Conservation (phyloP, 2,329 filamentous ascomycete species). For the Aspergillus chevalieri region DNA sequence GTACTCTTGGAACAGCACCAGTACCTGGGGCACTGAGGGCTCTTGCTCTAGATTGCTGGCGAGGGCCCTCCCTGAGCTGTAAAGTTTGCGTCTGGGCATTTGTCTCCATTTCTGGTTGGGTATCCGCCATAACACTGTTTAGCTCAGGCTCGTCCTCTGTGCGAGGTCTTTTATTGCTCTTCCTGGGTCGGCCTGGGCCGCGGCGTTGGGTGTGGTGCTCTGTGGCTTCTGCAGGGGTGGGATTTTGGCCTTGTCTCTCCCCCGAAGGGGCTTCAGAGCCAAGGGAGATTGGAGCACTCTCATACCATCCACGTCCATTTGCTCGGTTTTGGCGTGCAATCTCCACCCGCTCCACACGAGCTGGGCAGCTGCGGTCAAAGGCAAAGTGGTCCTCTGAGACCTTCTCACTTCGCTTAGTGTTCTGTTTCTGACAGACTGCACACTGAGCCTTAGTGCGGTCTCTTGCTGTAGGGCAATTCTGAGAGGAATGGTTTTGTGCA, state of each 20-base stretch:
- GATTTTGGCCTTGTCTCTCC: neutral
- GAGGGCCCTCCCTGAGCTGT: neutral
- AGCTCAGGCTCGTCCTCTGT: neutral
- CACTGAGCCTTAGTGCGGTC: neutral
- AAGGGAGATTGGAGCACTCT: neutral
- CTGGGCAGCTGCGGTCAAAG: too few relatives aligned
- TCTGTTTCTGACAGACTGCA: neutral
- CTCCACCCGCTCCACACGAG: neutral
- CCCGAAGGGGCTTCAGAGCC: neutral
- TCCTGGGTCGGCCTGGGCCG: neutral
- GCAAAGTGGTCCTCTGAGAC: neutral
- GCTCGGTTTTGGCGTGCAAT: neutral
- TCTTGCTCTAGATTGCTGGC: neutral
- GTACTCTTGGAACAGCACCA: neutral
- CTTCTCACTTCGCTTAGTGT: neutral
- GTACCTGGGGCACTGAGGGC: neutral
- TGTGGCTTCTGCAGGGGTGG: neutral
- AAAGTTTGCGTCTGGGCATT: neutral
- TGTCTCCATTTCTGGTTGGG: neutral
- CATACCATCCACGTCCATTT: neutral
- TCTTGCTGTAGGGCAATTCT: neutral
- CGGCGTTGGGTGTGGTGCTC: neutral
- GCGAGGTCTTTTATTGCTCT: neutral
- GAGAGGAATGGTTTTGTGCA: neutral
- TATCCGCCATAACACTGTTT: neutral